Evolutionary conservation across 805 yeast genomes (phyloP).

Genomic region (Schizosaccharomyces osmophilus): DNA sequence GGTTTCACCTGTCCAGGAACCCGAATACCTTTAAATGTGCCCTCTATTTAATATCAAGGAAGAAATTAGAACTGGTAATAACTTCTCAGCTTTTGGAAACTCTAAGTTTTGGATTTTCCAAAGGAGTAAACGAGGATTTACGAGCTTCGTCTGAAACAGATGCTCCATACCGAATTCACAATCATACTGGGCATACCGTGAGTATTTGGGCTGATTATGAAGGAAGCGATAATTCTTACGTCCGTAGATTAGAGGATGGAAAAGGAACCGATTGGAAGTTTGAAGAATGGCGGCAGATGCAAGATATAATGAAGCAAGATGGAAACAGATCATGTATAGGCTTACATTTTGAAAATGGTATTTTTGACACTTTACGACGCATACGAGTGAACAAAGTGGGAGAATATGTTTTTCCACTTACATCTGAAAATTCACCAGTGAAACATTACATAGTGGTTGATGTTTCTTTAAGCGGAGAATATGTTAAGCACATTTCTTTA

Average conservation of each 20-base stretch:
- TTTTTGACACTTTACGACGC: background rate
- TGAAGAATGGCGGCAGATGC: constrained; percentile 73
- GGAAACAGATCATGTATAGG: constrained; percentile 37
- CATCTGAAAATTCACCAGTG: background rate
- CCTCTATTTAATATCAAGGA: constrained; percentile 51
- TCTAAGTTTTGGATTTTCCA: background rate
- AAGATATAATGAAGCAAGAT: constrained; percentile 55
- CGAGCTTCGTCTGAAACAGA: background rate
- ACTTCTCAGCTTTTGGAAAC: constrained; percentile 23
- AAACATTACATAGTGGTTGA: constrained; percentile 30
- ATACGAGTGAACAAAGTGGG: background rate
- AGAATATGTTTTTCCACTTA: background rate
- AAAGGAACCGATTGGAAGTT: constrained; percentile 60
- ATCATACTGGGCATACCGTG: constrained; percentile 68
- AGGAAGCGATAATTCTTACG: constrained; percentile 11
- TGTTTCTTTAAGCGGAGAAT: constrained; percentile 42
- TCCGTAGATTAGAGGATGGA: constrained; percentile 18
- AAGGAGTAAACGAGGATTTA: background rate
- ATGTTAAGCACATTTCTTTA: constrained; percentile 52
- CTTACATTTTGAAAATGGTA: constrained; percentile 16
- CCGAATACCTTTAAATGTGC: constrained; percentile 22
- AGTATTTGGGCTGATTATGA: constrained; percentile 54
- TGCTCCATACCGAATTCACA: constrained; percentile 46
- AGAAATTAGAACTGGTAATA: constrained; percentile 53
- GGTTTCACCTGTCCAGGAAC: constrained; percentile 20